Conservation (phyloP, 2,329 filamentous ascomycete species). For the Rachicladosporium sp. region DNA sequence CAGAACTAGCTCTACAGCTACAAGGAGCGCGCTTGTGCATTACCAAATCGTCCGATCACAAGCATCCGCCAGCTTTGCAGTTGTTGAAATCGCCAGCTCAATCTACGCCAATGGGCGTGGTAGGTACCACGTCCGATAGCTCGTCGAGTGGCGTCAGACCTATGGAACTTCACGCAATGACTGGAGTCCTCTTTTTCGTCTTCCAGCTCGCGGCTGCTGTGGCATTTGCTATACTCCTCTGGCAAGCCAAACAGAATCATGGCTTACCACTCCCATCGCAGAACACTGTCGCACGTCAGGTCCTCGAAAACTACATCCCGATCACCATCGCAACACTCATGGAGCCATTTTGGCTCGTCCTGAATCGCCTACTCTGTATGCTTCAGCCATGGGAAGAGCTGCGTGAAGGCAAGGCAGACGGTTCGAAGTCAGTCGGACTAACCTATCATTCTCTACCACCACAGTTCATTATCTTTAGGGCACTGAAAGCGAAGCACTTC, state of each 20-base stretch:
- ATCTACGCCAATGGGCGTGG: no score
- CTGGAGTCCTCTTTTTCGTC: no score
- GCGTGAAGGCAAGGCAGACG: constrained; percentile 25
- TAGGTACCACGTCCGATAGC: no score
- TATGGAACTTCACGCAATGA: no score
- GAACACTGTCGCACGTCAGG: constrained; percentile 26
- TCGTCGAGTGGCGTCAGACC: no score
- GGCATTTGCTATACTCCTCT: no score
- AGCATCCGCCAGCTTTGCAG: no score
- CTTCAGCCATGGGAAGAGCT: constrained; percentile 45
- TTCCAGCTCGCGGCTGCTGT: no score
- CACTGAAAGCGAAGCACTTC: constrained; percentile 33
- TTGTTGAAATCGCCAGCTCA: no score
- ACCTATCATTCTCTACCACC: constrained; percentile 46
- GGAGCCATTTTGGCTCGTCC: constrained; percentile 44
- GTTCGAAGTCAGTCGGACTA: constrained; percentile 25
- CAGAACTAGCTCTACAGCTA: no score
- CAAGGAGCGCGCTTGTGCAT: no score
- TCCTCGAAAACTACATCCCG: constrained; percentile 40
- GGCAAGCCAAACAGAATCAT: neutral
- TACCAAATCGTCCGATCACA: no score
- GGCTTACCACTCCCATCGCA: constrained; percentile 26
- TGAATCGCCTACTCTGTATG: constrained; percentile 42
- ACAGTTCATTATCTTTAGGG: constrained; percentile 37
- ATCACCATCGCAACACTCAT: constrained; percentile 43